Conservation (phyloP, 495 filamentous ascomycete species). For the Hamigera avellanea region DNA sequence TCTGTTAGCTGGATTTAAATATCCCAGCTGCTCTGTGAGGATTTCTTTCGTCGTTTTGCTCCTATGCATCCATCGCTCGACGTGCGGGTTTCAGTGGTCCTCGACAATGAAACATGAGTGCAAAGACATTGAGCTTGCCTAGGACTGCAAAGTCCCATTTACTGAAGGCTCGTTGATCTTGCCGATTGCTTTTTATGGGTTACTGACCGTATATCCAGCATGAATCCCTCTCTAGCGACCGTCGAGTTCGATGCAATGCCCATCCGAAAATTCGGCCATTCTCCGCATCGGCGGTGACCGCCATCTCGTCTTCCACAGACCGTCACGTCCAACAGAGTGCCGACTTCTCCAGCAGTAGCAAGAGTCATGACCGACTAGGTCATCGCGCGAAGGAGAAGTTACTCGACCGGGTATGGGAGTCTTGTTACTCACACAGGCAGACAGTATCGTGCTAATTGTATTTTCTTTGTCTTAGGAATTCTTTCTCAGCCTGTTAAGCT, state of each 20-base stretch:
- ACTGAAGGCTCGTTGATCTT: slow-evolving; percentile 13
- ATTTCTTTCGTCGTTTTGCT: neutral
- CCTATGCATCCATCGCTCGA: neutral
- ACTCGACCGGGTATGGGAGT: slow-evolving; percentile 28
- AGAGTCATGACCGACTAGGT: slow-evolving; percentile 24
- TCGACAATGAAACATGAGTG: slow-evolving; percentile 22
- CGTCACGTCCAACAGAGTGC: slow-evolving; percentile 19
- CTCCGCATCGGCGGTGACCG: slow-evolving; percentile 6
- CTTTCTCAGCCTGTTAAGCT: slow-evolving; percentile 68
- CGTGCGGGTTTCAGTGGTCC: neutral
- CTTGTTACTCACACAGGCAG: no score
- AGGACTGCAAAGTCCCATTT: slow-evolving; percentile 22
- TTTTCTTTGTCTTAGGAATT: slow-evolving; percentile 42
- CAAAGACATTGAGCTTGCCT: slow-evolving; percentile 22
- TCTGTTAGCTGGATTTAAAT: no score
- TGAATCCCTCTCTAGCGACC: slow-evolving; percentile 8
- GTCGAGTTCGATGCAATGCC: slow-evolving; percentile 11
- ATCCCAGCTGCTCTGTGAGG: no score
- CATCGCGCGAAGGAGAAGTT: slow-evolving; percentile 37
- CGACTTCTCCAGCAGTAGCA: slow-evolving; percentile 24
- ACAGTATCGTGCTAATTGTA: neutral
- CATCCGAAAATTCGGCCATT: slow-evolving; percentile 5
- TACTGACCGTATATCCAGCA: slow-evolving; percentile 3
- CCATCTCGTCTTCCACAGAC: slow-evolving; percentile 10
- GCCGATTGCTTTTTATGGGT: neutral